Conservation (phyloP, 2,329 filamentous ascomycete genomes). For the Fusarium sambucinum region DNA sequence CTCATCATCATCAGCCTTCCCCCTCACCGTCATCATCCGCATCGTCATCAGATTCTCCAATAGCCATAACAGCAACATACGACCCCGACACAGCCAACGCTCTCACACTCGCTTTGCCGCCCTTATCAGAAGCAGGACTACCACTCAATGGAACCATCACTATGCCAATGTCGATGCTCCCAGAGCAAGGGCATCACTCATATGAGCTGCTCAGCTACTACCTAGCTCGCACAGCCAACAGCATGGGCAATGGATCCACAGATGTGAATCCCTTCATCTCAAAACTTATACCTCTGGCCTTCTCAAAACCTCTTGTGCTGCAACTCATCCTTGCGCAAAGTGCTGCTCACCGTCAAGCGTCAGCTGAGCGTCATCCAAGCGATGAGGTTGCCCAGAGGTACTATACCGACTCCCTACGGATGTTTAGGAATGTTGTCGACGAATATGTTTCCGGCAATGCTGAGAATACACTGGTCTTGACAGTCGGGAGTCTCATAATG, state of each 20-base stretch:
- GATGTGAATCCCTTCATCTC: conserved; percentile 60
- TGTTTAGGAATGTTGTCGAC: conserved; percentile 53
- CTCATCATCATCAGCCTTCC: conserved; percentile 26
- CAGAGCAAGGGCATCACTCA: conserved; percentile 52
- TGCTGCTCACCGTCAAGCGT: conserved; percentile 55
- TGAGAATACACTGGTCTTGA: conserved; percentile 55
- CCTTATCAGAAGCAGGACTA: conserved; percentile 7
- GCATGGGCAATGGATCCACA: conserved; percentile 62
- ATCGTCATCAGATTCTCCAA: conserved; percentile 37
- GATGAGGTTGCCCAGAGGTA: conserved; percentile 53
- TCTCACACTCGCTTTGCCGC: conserved; percentile 34
- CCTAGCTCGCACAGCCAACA: conserved; percentile 57
- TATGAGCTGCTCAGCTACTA: conserved; percentile 62
- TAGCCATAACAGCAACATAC: conserved; percentile 17
- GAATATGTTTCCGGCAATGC: conserved; percentile 53
- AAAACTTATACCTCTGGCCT: conserved; percentile 60
- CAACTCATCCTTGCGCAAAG: conserved; percentile 62
- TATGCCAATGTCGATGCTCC: conserved; percentile 49
- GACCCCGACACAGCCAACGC: conserved; percentile 39
- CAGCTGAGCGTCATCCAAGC: conserved; percentile 43
- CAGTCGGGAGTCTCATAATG: conserved; percentile 60
- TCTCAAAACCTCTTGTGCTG: conserved; percentile 59
- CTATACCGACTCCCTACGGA: conserved; percentile 53
- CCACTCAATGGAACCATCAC: conserved; percentile 39
- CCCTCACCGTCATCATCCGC: conserved; percentile 41